Evolutionary conservation across 2,329 filamentous ascomycete genomes (phyloP).

Genomic region (Arthrobotrys iridis): DNA sequence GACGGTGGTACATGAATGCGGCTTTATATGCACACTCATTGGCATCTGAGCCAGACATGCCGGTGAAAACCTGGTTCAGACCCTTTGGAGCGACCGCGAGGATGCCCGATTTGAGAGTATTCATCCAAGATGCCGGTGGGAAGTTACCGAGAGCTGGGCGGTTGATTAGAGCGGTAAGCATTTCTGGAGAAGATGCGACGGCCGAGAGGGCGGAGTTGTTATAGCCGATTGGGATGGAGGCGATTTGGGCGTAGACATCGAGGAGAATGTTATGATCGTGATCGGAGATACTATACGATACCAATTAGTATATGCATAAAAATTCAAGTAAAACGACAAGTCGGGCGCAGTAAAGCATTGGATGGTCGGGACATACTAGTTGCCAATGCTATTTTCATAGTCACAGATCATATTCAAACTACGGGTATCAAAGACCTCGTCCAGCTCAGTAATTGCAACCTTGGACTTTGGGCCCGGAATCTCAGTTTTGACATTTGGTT

Average conservation of each 20-base stretch:
- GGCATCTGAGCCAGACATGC: slow-evolving; percentile 86
- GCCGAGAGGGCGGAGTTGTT: slow-evolving; percentile 81
- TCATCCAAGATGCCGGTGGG: slow-evolving; percentile 83
- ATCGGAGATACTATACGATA: slow-evolving; percentile 35
- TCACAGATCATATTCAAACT: slow-evolving; percentile 68
- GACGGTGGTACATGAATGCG: slow-evolving; percentile 90
- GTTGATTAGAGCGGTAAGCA: slow-evolving; percentile 84
- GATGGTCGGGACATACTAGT: slow-evolving; percentile 61
- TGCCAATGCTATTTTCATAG: slow-evolving; percentile 67
- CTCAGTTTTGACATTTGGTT: slow-evolving; percentile 59
- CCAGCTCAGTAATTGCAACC: slow-evolving; percentile 63
- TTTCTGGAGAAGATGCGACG: slow-evolving; percentile 78
- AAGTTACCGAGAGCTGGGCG: slow-evolving; percentile 91
- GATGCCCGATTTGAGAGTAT: slow-evolving; percentile 80
- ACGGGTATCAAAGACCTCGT: slow-evolving; percentile 66
- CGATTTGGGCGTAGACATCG: slow-evolving; percentile 83
- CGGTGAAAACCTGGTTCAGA: slow-evolving; percentile 88
- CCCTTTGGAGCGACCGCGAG: slow-evolving; percentile 85
- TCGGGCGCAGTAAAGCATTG: background rate
- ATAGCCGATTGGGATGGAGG: slow-evolving; percentile 90
- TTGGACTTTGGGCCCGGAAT: slow-evolving; percentile 62
- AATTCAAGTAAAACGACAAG: background rate
- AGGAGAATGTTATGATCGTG: slow-evolving; percentile 50
- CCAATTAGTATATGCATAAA: slow-evolving; percentile 9
- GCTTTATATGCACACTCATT: slow-evolving; percentile 96